These are phyloP conservation scores for Prunus campanulata DNA, from an alignment of 306 rosid species.

Conservation along the genomic window DNA sequence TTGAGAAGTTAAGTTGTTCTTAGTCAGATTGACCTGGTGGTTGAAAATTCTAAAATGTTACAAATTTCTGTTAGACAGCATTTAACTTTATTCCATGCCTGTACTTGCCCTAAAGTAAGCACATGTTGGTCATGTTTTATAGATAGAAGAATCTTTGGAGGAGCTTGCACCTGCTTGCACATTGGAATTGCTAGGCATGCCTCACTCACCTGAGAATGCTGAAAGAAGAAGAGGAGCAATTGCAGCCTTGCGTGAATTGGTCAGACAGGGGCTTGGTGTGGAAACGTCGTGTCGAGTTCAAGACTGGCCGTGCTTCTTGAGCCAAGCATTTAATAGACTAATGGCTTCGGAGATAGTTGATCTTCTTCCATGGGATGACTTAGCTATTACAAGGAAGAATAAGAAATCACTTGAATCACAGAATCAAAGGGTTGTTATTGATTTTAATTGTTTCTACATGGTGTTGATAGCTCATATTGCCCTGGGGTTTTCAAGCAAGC, in stretches of 20 bases:
- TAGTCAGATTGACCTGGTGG: background rate
- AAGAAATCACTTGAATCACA: constrained; percentile 94
- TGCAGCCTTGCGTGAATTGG: constrained; percentile 86
- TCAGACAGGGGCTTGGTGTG: constrained; percentile 91
- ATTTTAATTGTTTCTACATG: constrained; percentile 71
- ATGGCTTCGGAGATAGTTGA: constrained; percentile 80
- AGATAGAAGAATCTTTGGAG: constrained; percentile 99
- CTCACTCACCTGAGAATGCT: constrained; percentile 62
- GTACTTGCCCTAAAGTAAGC: background rate
- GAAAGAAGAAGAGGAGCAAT: constrained; percentile 90
- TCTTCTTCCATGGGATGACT: constrained; percentile 88
- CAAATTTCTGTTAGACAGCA: background rate
- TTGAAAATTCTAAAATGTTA: background rate
- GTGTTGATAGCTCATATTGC: constrained; percentile 81
- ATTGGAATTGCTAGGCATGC: constrained; percentile 76
- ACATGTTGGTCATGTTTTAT: constrained; percentile 29
- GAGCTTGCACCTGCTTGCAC: constrained; percentile 99
- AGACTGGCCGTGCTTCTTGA: constrained; percentile 90
- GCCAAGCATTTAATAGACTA: constrained; percentile 73
- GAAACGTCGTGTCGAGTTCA: constrained; percentile 81
- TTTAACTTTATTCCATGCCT: background rate
- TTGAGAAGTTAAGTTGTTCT: background rate
- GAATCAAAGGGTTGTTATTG: constrained; percentile 80
- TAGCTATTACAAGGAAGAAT: constrained; percentile 75
- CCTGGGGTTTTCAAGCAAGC: constrained; percentile 84